Conservation (phyloP, 306 rosid genomes). For the Malus sieversii region DNA sequence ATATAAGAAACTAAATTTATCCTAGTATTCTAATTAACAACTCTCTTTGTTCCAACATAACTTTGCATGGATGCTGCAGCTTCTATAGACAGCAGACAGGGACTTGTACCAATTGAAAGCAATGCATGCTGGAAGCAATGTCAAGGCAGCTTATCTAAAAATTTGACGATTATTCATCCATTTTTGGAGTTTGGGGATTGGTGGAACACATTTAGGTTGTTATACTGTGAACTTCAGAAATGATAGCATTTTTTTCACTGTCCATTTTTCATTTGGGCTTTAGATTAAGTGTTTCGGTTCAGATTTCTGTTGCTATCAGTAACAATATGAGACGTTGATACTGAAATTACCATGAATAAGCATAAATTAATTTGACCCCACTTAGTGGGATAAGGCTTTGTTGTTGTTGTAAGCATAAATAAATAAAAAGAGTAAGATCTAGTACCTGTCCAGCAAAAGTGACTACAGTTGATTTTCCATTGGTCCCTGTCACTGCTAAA, state of each 20-base stretch:
- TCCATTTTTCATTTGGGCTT: neutral
- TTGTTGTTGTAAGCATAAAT: too few relatives aligned
- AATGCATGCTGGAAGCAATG: neutral
- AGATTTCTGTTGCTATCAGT: neutral
- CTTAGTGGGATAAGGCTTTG: too few relatives aligned
- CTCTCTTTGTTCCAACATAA: neutral
- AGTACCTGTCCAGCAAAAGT: conserved; percentile 33
- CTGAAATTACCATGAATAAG: neutral
- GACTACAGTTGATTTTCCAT: conserved; percentile 31
- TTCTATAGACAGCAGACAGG: neutral
- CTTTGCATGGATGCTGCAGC: neutral
- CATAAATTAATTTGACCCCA: neutral
- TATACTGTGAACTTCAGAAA: neutral
- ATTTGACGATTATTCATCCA: neutral
- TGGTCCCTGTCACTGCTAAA: conserved; percentile 33
- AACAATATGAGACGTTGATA: neutral
- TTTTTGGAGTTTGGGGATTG: neutral
- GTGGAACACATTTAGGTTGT: neutral
- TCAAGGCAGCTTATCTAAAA: neutral
- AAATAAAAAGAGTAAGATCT: neutral
- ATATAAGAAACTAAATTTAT: neutral
- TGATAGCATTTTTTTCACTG: neutral
- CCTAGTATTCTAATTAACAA: neutral
- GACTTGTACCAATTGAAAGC: neutral
- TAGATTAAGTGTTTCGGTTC: too few relatives aligned